Percentiles rank a stretch among this genome's conserved stretches.
phyloP scores from a whole-genome alignment of 2,329 filamentous ascomycete genomes.

The Beauveria australis region DNA sequence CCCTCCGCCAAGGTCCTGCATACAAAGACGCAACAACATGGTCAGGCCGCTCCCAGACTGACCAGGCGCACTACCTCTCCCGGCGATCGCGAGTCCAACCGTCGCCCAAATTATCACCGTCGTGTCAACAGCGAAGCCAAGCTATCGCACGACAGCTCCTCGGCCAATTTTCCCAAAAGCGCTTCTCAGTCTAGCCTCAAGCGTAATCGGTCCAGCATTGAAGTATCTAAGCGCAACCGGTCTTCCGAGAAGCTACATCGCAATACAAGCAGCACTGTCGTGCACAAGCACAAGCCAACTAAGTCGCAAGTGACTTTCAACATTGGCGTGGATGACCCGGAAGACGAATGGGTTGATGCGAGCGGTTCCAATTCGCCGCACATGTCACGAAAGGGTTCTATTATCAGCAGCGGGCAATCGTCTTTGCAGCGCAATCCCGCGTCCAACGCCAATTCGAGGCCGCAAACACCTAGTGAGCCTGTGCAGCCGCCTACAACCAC shows the following conservation, averaged over 20 bases:
- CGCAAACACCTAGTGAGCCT: slow-evolving; percentile 26
- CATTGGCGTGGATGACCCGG: slow-evolving; percentile 42
- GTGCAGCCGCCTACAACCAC: slow-evolving; percentile 11
- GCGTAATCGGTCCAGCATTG: slow-evolving; percentile 52
- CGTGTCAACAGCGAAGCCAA: slow-evolving; percentile 44
- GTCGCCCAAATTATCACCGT: slow-evolving; percentile 30
- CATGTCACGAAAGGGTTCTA: slow-evolving; percentile 36
- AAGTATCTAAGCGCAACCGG: slow-evolving; percentile 44
- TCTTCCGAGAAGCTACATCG: slow-evolving; percentile 46
- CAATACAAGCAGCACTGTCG: slow-evolving; percentile 41
- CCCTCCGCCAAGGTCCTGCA: slow-evolving; percentile 39
- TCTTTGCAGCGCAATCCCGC: slow-evolving; percentile 28
- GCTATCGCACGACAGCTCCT: slow-evolving; percentile 36
- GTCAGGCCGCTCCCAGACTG: slow-evolving; percentile 11
- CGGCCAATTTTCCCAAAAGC: slow-evolving; percentile 44
- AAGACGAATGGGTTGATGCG: slow-evolving; percentile 61
- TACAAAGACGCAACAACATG: slow-evolving; percentile 21
- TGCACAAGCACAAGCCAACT: slow-evolving; percentile 30
- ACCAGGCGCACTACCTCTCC: slow-evolving; percentile 11
- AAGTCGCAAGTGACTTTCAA: slow-evolving; percentile 56
- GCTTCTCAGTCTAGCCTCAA: slow-evolving; percentile 47
- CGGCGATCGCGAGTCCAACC: slow-evolving; percentile 12
- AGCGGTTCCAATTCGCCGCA: slow-evolving; percentile 56
- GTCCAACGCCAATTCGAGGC: slow-evolving; percentile 22
- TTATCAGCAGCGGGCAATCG: slow-evolving; percentile 41